Evolutionary conservation across 352 stramenopile species (phyloP).

Genomic region (Pythium sp.): DNA sequence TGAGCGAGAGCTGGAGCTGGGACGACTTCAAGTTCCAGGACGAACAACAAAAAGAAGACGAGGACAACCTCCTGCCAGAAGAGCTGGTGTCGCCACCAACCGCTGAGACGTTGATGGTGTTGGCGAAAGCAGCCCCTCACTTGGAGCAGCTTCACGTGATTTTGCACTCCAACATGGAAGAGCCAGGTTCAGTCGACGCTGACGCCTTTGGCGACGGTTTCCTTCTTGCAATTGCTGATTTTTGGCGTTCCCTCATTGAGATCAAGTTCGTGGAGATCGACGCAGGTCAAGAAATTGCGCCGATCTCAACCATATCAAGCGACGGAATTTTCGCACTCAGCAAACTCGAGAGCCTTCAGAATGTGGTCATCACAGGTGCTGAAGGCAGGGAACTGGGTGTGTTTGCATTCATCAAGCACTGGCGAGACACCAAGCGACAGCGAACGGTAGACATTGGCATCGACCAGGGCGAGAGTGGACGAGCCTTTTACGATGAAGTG

Average conservation of each 20-base stretch:
- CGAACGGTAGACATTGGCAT: constrained; percentile 14
- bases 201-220: constrained; percentile 16
- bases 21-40: constrained; percentile 7
- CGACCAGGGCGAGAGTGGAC: constrained; percentile 11
- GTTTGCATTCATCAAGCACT: constrained; percentile 15
- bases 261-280: constrained; percentile 16
- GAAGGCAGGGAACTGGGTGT: background rate
- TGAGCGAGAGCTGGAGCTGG: constrained; percentile 21
- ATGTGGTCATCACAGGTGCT: constrained; percentile 12
- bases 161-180: constrained; percentile 16
- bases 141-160: constrained; percentile 15
- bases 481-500: constrained; percentile 16
- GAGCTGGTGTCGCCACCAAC: constrained; percentile 14
- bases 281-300: constrained; percentile 4
- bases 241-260: constrained; percentile 4
- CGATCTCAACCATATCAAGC: constrained; percentile 11
- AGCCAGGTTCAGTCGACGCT: background rate
- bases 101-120: constrained; percentile 3
- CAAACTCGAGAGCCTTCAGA: background rate
- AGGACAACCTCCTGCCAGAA: background rate
- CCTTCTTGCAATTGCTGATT: constrained; percentile 1
- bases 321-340: background rate
- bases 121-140: background rate
- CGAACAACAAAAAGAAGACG: background rate
- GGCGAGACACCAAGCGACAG: constrained; percentile 1